Conservation (phyloP, 768 basidiomycete species). For the Serendipita sp. region DNA sequence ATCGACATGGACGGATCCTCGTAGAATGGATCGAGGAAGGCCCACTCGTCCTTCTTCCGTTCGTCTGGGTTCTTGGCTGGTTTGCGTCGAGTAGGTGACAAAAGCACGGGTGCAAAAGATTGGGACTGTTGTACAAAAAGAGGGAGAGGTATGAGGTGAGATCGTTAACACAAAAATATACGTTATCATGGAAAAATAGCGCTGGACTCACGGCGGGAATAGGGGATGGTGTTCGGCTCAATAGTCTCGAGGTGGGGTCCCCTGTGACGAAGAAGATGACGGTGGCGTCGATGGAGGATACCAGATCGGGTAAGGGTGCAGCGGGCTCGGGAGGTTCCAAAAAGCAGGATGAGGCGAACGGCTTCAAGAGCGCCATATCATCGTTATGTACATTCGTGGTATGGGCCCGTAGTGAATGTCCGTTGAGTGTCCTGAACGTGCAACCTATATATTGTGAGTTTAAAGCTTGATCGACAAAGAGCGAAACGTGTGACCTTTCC, state of each 20-base stretch:
- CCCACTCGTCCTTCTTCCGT: background rate
- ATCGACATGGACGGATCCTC: background rate
- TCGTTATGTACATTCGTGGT: background rate
- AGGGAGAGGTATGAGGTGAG: too few species aligned
- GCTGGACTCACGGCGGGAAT: background rate
- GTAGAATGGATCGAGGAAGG: background rate
- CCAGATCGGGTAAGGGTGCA: background rate
- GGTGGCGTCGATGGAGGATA: background rate
- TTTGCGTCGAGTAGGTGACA: background rate
- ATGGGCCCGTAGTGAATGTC: background rate
- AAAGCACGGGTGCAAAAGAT: too few species aligned
- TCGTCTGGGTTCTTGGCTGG: background rate
- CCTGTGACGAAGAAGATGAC: background rate
- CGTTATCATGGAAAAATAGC: too few species aligned
- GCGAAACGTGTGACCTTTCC: conserved; percentile 31
- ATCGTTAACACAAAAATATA: too few species aligned
- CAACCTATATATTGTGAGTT: background rate
- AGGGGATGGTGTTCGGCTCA: background rate
- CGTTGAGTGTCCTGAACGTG: background rate
- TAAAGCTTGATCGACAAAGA: background rate
- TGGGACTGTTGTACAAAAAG: too few species aligned
- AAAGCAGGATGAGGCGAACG: background rate
- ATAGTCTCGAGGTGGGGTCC: background rate
- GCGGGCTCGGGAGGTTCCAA: background rate
- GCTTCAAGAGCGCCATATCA: background rate